Conservation (phyloP, 2,329 filamentous ascomycete genomes). For the Pseudomassariella vexata region DNA sequence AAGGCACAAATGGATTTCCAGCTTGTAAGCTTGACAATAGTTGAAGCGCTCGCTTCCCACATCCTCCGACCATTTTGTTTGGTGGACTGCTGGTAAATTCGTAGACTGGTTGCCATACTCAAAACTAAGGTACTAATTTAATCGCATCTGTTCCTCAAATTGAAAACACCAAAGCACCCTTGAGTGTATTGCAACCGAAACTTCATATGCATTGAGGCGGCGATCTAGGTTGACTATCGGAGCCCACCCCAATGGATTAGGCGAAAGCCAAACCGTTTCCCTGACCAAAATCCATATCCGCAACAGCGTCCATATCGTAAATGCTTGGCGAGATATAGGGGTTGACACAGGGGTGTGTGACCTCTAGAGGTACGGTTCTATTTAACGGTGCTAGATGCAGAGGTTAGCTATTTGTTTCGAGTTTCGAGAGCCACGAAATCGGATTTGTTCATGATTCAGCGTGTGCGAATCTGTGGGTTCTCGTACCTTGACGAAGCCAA, state of each 20-base stretch:
- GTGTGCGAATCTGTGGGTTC: neutral
- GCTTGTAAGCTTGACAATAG: no score
- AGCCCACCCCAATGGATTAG: constrained; percentile 9
- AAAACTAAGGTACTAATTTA: neutral
- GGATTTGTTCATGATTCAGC: constrained; percentile 5
- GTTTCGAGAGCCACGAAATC: neutral
- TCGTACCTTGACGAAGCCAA: constrained; percentile 66
- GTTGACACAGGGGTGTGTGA: constrained; percentile 3
- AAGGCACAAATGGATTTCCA: no score
- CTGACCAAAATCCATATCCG: constrained; percentile 20
- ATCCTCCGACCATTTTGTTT: no score
- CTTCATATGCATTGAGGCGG: constrained; percentile 19
- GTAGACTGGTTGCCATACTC: neutral
- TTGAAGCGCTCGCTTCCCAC: no score
- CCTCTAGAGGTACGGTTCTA: constrained; percentile 5
- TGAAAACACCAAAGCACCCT: neutral
- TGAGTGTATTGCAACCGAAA: constrained; percentile 12
- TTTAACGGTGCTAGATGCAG: constrained; percentile 18
- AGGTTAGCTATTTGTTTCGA: constrained; percentile 7
- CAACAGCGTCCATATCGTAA: constrained; percentile 16
- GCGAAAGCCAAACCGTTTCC: constrained; percentile 15
- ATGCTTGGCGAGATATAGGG: constrained; percentile 17
- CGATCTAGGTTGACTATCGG: constrained; percentile 15
- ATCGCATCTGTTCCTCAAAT: neutral
- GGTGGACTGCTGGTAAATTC: no score